phyloP scores from a whole-genome alignment of 176 grass and related monocot species.

The Alopecurus myosuroides region DNA sequence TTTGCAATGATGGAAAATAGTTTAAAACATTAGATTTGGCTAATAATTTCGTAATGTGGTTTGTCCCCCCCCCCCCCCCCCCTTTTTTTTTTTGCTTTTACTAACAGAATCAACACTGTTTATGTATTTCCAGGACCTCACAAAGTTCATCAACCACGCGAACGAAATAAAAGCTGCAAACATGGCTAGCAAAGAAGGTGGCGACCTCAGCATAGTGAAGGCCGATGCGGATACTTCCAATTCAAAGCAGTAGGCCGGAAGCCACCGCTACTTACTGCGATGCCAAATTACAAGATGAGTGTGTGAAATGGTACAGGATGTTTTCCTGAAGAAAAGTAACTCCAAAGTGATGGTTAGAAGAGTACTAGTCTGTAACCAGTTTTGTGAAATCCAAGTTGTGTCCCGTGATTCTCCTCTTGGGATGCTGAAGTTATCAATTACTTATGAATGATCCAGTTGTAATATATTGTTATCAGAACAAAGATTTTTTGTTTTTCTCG shows the following conservation, averaged over 20 bases:
- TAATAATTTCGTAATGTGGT: background rate
- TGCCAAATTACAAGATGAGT: background rate
- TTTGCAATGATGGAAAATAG: background rate
- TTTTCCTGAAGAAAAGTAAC: background rate
- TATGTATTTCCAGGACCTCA: conserved; percentile 45
- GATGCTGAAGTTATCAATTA: background rate
- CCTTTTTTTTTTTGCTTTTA: background rate
- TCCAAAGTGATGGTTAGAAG: background rate
- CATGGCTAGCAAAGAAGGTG: conserved; percentile 72
- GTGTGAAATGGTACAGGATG: background rate
- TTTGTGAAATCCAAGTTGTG: background rate
- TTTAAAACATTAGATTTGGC: background rate
- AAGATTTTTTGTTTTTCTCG: background rate
- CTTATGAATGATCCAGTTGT: background rate
- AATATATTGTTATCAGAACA: background rate
- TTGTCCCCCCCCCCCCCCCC: too few relatives aligned
- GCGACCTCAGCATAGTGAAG: conserved; percentile 61
- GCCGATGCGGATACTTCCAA: conserved; percentile 22
- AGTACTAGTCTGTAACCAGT: background rate
- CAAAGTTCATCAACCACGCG: conserved; percentile 76
- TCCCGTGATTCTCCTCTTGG: background rate
- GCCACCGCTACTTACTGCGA: background rate
- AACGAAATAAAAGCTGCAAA: conserved; percentile 67
- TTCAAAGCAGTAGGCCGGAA: conserved; percentile 38
- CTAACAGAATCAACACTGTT: background rate